Conservation (phyloP, 2,329 filamentous ascomycete genomes). For the Fusarium continuum region DNA sequence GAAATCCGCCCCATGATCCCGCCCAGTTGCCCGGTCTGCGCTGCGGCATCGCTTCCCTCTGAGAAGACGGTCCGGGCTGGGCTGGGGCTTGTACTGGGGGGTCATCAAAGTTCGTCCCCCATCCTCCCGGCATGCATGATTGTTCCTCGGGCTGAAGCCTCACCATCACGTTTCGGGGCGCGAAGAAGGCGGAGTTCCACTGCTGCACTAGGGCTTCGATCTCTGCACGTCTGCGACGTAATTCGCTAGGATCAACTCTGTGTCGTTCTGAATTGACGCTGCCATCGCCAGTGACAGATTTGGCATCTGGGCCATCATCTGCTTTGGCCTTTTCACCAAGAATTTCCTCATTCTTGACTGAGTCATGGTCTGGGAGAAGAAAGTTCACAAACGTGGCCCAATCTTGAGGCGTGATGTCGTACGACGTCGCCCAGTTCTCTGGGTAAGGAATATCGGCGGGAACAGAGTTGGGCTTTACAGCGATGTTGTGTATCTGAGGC, state of each 20-base stretch:
- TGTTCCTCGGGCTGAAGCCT: constrained; percentile 42
- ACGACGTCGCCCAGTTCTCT: constrained; percentile 47
- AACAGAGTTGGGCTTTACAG: constrained; percentile 48
- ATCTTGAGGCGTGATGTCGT: constrained; percentile 61
- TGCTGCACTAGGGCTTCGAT: constrained; percentile 57
- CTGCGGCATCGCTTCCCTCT: constrained; percentile 18
- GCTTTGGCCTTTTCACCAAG: constrained; percentile 59
- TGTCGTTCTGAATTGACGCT: constrained; percentile 10
- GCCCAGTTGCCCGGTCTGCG: constrained; percentile 17
- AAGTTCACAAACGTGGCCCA: constrained; percentile 69
- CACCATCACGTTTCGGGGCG: constrained; percentile 58
- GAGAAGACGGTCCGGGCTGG: constrained; percentile 13
- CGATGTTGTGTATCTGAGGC: constrained; percentile 49
- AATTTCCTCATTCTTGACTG: constrained; percentile 56
- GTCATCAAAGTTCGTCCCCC: constrained; percentile 37
- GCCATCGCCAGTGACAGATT: constrained; percentile 12
- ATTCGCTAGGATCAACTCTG: constrained; percentile 30
- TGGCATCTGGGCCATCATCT: constrained; percentile 49
- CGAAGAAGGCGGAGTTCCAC: constrained; percentile 68
- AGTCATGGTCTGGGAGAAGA: constrained; percentile 60
- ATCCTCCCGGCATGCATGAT: constrained; percentile 41
- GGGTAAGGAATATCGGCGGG: constrained; percentile 58
- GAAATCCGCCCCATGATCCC: constrained; percentile 47
- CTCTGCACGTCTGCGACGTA: constrained; percentile 41
- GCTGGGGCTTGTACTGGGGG: constrained; percentile 10